A percentile compares a stretch with the other conserved stretches of the same genome.
These are phyloP conservation scores for Parascedosporium putredinis DNA, from an alignment of 2,329 filamentous ascomycete genomes.

Conservation along the genomic window DNA sequence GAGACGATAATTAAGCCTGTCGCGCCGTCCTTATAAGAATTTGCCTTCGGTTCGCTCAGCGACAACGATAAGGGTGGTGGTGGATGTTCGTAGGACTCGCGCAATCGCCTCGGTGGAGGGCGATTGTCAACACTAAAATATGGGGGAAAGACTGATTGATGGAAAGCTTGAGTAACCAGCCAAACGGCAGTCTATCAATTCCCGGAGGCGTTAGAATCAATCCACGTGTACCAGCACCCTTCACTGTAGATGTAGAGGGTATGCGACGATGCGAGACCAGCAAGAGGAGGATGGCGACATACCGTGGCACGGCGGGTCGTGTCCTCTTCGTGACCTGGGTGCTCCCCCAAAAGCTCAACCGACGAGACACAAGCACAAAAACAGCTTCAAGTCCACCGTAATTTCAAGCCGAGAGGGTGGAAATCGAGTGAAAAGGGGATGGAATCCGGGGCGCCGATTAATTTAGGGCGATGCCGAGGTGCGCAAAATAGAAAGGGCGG, in stretches of 20 bases:
- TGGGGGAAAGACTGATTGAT: no score
- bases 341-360: not conserved
- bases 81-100: not conserved
- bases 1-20: not conserved
- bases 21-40: not conserved
- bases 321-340: not conserved
- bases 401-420: not conserved
- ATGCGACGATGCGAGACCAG: not conserved
- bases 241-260: not conserved
- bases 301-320: not conserved
- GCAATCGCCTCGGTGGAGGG: not conserved
- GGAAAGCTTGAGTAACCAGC: no score
- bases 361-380: not conserved
- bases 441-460: not conserved
- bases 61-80: not conserved
- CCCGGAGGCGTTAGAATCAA: not conserved
- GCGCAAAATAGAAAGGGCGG: not conserved
- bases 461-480: not conserved
- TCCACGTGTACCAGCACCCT: not conserved
- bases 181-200: not conserved
- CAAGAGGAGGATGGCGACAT: constrained; percentile 2
- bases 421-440: not conserved
- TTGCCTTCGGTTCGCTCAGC: not conserved
- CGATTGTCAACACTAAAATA: not conserved
- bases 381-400: not conserved